Conservation (phyloP, 208 protist genomes). For the Leishmania arabica region DNA sequence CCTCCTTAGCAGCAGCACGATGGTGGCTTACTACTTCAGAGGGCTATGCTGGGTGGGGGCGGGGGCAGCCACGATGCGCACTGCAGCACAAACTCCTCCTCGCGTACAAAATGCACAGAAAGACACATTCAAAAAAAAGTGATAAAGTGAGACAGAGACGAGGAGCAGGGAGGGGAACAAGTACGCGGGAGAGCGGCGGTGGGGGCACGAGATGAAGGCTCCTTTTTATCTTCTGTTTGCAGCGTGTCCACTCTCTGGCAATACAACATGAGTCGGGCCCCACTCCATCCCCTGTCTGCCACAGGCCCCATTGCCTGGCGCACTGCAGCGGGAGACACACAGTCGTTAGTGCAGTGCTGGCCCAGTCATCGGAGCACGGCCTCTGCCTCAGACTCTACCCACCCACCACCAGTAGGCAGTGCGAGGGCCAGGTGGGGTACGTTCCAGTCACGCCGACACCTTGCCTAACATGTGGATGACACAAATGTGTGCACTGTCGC, state of each 20-base stretch:
- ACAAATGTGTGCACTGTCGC: background rate
- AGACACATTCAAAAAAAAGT: background rate
- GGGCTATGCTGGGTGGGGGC: background rate
- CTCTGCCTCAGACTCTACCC: background rate
- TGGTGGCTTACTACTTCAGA: background rate
- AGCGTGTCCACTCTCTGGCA: background rate
- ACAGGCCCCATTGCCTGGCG: background rate
- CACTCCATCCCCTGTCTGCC: background rate
- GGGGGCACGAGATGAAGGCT: background rate
- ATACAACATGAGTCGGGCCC: background rate
- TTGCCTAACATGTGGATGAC: background rate
- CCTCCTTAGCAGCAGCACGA: background rate
- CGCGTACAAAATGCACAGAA: background rate
- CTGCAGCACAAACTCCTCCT: background rate
- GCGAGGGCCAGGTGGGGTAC: no score
- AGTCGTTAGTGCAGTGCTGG: background rate
- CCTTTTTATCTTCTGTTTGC: background rate
- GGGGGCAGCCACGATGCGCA: background rate
- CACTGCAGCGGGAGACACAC: background rate
- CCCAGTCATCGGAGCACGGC: background rate
- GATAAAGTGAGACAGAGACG: background rate
- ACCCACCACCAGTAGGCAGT: background rate
- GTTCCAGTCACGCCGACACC: background rate
- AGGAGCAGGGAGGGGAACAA: background rate
- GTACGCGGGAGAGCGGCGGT: background rate